phyloP scores from a whole-genome alignment of 805 yeast species.

The Teunomyces barrocoloradensis region DNA sequence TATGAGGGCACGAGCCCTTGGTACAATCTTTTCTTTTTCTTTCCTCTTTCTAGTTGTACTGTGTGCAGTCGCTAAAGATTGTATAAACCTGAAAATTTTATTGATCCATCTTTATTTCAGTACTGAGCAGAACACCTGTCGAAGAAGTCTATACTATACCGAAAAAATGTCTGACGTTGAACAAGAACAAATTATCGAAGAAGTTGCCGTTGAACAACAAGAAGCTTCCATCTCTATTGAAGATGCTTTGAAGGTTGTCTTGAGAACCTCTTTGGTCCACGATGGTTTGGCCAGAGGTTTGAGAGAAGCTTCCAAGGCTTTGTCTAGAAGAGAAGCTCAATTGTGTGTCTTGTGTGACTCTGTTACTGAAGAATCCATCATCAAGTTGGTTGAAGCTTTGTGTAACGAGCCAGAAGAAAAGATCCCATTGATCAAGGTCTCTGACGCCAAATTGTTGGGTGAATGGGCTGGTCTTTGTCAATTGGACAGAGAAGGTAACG shows the following conservation, averaged over 20 bases:
- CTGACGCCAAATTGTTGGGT: conserved; percentile 99
- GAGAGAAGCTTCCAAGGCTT: conserved; percentile 99
- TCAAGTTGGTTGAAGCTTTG: conserved; percentile 97
- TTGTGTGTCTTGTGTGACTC: conserved; percentile 96
- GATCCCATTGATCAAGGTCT: conserved; percentile 97
- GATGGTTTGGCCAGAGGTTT: conserved; percentile 99
- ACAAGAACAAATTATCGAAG: conserved; percentile 78
- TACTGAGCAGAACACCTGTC: conserved; percentile 47
- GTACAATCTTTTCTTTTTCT: background rate
- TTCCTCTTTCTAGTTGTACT: no score
- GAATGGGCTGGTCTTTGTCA: conserved; percentile 99
- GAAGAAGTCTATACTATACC: conserved; percentile 60
- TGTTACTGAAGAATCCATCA: conserved; percentile 95
- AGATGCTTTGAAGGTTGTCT: conserved; percentile 97
- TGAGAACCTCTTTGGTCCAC: conserved; percentile 96
- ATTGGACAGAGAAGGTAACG: conserved; percentile 99
- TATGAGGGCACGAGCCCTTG: conserved; percentile 18
- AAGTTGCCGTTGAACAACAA: conserved; percentile 79
- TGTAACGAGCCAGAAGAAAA: conserved; percentile 96
- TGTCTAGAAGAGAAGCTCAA: conserved; percentile 96
- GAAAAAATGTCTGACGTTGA: conserved; percentile 90
- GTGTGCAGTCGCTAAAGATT: background rate
- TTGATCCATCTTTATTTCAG: conserved; percentile 9
- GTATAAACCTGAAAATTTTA: conserved; percentile 5
- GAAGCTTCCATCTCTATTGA: conserved; percentile 91